phyloP scores from a whole-genome alignment of 1,284 basidiomycete species.

The Rhizopogon parksii region DNA sequence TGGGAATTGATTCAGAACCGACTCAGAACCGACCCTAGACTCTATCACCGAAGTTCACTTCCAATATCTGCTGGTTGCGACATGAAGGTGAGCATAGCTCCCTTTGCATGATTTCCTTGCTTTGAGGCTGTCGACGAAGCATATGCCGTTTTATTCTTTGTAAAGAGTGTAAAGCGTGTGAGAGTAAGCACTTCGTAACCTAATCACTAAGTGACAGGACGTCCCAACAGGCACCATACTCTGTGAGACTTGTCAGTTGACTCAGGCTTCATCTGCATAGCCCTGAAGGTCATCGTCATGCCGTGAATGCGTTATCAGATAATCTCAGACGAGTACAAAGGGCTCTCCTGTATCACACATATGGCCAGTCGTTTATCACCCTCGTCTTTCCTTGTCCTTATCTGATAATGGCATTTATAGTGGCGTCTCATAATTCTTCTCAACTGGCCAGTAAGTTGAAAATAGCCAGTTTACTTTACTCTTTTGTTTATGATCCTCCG shows the following conservation, averaged over 20 bases:
- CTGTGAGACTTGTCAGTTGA: background rate
- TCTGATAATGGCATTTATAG: background rate
- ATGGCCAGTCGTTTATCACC: background rate
- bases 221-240: background rate
- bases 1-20: background rate
- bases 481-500: background rate
- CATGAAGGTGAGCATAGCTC: background rate
- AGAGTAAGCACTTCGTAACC: background rate
- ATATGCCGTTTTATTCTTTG: background rate
- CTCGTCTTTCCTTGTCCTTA: background rate
- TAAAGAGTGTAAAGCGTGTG: background rate
- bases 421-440: background rate
- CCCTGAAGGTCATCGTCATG: background rate
- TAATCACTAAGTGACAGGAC: background rate
- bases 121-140: background rate
- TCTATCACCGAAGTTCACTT: background rate
- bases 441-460: background rate
- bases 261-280: background rate
- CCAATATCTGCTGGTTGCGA: background rate
- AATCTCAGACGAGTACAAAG: background rate
- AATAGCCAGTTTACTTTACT: background rate
- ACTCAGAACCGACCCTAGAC: background rate
- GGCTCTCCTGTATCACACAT: background rate
- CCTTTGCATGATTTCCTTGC: background rate
- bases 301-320: background rate